phyloP scores from a whole-genome alignment of 1,284 basidiomycete genomes.

The Xanthoconium separans region DNA sequence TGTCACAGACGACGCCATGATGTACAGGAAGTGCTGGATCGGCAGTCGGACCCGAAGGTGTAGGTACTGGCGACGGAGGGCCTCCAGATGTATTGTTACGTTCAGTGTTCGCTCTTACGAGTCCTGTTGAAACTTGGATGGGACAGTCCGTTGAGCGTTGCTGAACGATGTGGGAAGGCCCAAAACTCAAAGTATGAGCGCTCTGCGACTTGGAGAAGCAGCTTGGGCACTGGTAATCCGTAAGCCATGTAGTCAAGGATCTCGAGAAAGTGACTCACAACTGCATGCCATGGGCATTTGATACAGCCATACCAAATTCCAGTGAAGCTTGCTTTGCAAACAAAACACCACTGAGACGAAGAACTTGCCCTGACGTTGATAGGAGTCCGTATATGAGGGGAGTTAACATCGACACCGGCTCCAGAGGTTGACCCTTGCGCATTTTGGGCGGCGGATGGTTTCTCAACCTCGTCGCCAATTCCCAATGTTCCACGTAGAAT shows the following conservation, averaged over 20 bases:
- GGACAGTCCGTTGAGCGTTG: conserved; percentile 7
- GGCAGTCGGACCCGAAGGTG: not conserved
- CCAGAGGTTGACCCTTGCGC: not conserved
- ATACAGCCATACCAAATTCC: conserved; percentile 44
- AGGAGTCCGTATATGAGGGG: not conserved
- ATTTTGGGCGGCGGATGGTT: not conserved
- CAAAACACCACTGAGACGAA: conserved; percentile 37
- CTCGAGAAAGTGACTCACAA: conserved; percentile 36
- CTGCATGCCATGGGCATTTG: conserved; percentile 45
- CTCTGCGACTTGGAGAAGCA: conserved; percentile 31
- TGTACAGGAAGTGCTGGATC: conserved; percentile 15
- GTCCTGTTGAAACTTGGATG: conserved; percentile 3
- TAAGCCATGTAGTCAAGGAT: conserved; percentile 10
- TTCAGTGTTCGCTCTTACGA: not conserved
- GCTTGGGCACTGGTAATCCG: conserved; percentile 20
- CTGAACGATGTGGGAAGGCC: conserved; percentile 30
- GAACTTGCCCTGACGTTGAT: not conserved
- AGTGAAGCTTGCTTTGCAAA: conserved; percentile 38
- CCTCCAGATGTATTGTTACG: not conserved
- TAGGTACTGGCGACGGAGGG: not conserved
- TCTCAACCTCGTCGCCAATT: conserved; percentile 20
- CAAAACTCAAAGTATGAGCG: conserved; percentile 31
- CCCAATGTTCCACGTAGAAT: conserved; percentile 50
- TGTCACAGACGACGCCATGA: conserved; percentile 38
- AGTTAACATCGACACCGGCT: not conserved